Evolutionary conservation across 306 rosid species (phyloP).

Genomic region (Amphicarpaea edgeworthii): DNA sequence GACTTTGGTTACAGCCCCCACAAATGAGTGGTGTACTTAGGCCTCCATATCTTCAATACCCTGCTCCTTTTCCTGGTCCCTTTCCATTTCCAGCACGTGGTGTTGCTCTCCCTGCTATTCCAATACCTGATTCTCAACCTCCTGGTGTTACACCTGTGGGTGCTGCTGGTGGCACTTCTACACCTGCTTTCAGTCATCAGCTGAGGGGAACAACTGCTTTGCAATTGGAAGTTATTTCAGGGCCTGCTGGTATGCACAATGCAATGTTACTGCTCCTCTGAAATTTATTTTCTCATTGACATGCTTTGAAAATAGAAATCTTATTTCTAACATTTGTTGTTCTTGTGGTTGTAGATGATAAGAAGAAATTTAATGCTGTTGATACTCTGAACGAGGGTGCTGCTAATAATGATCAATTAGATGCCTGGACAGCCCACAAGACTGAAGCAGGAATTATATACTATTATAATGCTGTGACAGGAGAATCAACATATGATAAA

Average conservation of each 20-base stretch:
- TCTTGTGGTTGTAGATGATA: slow-evolving; percentile 59
- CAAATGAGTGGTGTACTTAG: slow-evolving; percentile 73
- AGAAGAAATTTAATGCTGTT: slow-evolving; percentile 52
- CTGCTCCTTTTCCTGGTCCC: slow-evolving; percentile 72
- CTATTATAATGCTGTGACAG: slow-evolving; percentile 88
- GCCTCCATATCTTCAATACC: slow-evolving; percentile 72
- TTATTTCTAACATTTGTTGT: slow-evolving; percentile 33
- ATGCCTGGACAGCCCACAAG: slow-evolving; percentile 96
- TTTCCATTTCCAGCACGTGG: slow-evolving; percentile 75
- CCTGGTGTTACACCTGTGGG: slow-evolving; percentile 89
- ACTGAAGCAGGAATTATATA: slow-evolving; percentile 81
- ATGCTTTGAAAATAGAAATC: slow-evolving; percentile 36
- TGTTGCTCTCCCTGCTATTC: slow-evolving; percentile 68
- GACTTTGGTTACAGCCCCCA: slow-evolving; percentile 82
- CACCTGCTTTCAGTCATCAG: slow-evolving; percentile 50
- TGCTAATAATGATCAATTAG: slow-evolving; percentile 59
- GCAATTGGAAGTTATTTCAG: slow-evolving; percentile 58
- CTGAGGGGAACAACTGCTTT: slow-evolving; percentile 57
- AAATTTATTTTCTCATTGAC: slow-evolving; percentile 41
- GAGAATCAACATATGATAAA: slow-evolving; percentile 86
- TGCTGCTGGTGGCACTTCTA: slow-evolving; percentile 42
- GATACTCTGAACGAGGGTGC: slow-evolving; percentile 46
- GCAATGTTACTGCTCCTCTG: slow-evolving; percentile 38
- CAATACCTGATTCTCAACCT: slow-evolving; percentile 87
- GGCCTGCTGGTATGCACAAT: slow-evolving; percentile 62